Evolutionary conservation across 352 stramenopile genomes (phyloP).

Genomic region (Phytopythium boreale): DNA sequence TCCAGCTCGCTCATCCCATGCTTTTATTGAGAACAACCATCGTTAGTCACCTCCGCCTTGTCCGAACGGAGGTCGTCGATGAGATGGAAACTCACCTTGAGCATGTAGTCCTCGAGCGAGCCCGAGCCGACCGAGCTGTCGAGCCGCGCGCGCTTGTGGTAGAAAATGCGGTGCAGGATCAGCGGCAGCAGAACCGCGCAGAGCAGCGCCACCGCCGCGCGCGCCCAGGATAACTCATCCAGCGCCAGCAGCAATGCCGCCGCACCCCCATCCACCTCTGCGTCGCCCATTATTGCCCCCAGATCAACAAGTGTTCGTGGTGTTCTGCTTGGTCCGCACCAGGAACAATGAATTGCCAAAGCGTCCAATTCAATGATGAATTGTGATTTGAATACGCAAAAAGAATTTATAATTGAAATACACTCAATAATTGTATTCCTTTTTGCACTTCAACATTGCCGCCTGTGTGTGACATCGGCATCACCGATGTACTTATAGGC

Average conservation of each 20-base stretch:
- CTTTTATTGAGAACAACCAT: slow-evolving; percentile 15
- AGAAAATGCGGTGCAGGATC: slow-evolving; percentile 53
- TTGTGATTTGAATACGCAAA: too few relatives aligned
- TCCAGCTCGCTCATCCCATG: slow-evolving; percentile 59
- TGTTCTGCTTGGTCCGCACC: background rate
- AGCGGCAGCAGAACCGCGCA: slow-evolving; percentile 42
- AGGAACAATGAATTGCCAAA: background rate
- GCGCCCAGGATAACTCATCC: slow-evolving; percentile 33
- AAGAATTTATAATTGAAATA: too few relatives aligned
- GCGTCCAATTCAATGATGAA: background rate
- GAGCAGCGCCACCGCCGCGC: slow-evolving; percentile 26
- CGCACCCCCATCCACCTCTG: slow-evolving; percentile 10
- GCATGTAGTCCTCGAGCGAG: slow-evolving; percentile 59
- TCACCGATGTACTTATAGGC: background rate
- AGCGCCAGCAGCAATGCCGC: slow-evolving; percentile 18
- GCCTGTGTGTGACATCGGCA: background rate
- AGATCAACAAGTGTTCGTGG: background rate
- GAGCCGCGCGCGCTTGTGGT: slow-evolving; percentile 24
- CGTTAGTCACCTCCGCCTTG: background rate
- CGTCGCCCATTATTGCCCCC: background rate
- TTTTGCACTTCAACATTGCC: too few relatives aligned
- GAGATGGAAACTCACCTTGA: slow-evolving; percentile 21
- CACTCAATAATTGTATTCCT: background rate
- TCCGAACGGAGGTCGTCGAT: background rate
- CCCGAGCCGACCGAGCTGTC: slow-evolving; percentile 32